These are phyloP conservation scores for Sporothrix inflata DNA, from an alignment of 2,329 filamentous ascomycete species.

Conservation along the genomic window DNA sequence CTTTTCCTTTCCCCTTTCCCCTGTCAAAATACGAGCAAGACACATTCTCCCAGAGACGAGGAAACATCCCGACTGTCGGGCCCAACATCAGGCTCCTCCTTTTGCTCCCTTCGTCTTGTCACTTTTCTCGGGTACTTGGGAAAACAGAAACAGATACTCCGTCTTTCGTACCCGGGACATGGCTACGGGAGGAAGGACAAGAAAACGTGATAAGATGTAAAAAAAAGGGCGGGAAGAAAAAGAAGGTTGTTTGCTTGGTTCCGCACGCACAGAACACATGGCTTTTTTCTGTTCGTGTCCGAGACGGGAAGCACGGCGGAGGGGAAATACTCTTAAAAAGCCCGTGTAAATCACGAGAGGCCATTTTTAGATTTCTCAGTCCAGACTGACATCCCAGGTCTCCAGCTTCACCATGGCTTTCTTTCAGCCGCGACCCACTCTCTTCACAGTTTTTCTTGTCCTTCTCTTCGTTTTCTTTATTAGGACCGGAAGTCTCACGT, in stretches of 20 bases:
- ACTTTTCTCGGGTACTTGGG: not conserved
- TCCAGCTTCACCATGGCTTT: not conserved
- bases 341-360: not conserved
- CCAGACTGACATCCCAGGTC: not conserved
- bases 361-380: constrained; percentile 13
- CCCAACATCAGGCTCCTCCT: not conserved
- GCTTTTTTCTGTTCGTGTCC: not conserved
- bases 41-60: not conserved
- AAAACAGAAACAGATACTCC: not conserved
- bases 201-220: not conserved
- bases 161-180: constrained; percentile 6
- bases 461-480: constrained; percentile 8
- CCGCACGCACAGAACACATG: not conserved
- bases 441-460: not conserved
- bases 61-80: not conserved
- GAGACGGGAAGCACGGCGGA: constrained; percentile 11
- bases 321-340: not conserved
- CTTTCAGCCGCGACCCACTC: constrained; percentile 6
- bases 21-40: not conserved
- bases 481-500: constrained; percentile 5
- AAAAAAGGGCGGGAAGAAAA: not conserved
- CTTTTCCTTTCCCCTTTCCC: not conserved
- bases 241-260: constrained; percentile 25
- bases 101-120: not conserved
- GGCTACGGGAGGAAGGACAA: constrained; percentile 4